phyloP scores from a whole-genome alignment of 1,139 yeast species.

The Insectozyma bohioensis region DNA sequence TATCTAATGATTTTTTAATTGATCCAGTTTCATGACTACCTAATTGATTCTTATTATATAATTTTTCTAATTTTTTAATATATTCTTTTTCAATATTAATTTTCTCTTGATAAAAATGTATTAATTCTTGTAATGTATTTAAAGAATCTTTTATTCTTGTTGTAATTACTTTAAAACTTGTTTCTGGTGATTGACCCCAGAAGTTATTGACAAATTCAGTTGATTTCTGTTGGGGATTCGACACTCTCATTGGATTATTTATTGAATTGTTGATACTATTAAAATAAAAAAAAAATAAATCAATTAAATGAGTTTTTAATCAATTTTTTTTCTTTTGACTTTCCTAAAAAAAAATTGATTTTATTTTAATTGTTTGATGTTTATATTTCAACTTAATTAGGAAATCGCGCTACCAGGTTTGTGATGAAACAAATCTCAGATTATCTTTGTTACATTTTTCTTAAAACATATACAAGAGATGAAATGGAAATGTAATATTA shows the following conservation, averaged over 20 bases:
- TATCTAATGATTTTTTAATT: conserved; percentile 59
- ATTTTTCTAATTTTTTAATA: conserved; percentile 48
- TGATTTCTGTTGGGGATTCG: conserved; percentile 4
- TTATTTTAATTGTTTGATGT: conserved; percentile 1
- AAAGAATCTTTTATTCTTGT: conserved; percentile 33
- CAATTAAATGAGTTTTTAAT: too few relatives aligned
- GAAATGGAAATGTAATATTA: too few relatives aligned
- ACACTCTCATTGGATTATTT: conserved; percentile 5
- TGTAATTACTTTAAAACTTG: conserved; percentile 33
- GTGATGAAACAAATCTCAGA: too few relatives aligned
- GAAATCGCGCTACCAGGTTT: conserved; percentile 1
- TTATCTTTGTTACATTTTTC: too few relatives aligned
- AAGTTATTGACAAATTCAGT: conserved; percentile 40
- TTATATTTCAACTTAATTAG: conserved; percentile 2
- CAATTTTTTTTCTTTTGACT: too few relatives aligned
- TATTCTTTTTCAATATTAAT: conserved; percentile 73
- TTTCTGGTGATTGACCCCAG: conserved; percentile 40
- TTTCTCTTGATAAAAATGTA: conserved; percentile 49
- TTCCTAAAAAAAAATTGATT: neutral
- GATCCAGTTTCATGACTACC: conserved; percentile 65
- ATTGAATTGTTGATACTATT: too few relatives aligned
- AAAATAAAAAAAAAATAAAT: too few relatives aligned
- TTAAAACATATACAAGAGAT: too few relatives aligned
- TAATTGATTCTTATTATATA: conserved; percentile 47
- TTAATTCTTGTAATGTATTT: conserved; percentile 41